Evolutionary conservation across 2,329 filamentous ascomycete species (phyloP), one percentile per base, ranked within the genome.

Genomic region (Westerdykella sp.): DNA sequence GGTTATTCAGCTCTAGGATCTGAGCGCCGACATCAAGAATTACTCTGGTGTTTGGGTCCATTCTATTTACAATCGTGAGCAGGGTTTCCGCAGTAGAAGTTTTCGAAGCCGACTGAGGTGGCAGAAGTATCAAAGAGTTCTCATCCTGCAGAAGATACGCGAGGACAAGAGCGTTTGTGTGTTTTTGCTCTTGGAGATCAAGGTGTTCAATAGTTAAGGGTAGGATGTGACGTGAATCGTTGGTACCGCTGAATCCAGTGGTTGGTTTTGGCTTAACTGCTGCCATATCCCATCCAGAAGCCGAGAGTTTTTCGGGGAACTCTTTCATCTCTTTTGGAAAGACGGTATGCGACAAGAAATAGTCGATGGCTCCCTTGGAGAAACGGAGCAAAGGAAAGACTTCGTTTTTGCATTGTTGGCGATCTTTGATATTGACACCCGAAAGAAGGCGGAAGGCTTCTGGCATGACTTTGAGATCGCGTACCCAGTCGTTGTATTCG

Each of bases 221-320:
- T 0, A 87, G 62, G 28, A 84, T 69, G 0, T 63, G 66, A 31
- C 74, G 70, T 15, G 77, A 80, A 54, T 87, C 84, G 36, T 85
- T 87, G 0, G 84, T 87, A 0, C 84, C 84, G 6, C 79, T 84
- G 56, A 89, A 88, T 0, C 84, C 84, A 0, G 82, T 85, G 0
- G 81, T 84, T 1, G 73, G 47, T 14, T 23, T 25, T 1, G 43
- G 54, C 21, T 58, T 37, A 21, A 69, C 70, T 0, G 80, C 56
- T 0, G 80, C 79, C 1, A 87, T 67, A 49, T 87, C 83, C 83
- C 83, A 87, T 0, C 79, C 81, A 0, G 79, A 84, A 0, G 79
- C 75, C 28, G 81, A 77, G 0, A 87, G 60, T 47, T 85, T 86
- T 9, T 74, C 57, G 0, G 69, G 68, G 48, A 85, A 87, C 40